A percentile compares a stretch with the other conserved stretches of the same genome.
Conservation (phyloP, 345 rosid species). For the Streptanthus diversifolius region DNA sequence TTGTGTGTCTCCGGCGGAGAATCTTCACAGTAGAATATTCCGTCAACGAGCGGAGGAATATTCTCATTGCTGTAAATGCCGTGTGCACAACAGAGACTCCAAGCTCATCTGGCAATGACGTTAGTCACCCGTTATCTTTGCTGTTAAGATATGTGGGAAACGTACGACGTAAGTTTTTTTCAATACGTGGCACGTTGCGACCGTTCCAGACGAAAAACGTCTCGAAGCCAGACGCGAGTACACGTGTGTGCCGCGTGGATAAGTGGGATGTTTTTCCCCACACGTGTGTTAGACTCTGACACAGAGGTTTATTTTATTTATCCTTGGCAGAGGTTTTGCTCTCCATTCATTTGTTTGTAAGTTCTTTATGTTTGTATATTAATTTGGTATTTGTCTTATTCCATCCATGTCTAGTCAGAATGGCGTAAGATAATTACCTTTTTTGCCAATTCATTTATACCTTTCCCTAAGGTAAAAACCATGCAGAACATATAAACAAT, state of each 20-base stretch:
- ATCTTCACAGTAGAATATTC: slow-evolving; percentile 20
- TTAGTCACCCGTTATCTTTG: slow-evolving; percentile 29
- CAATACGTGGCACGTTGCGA: slow-evolving; percentile 34
- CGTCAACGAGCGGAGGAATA: slow-evolving; percentile 21
- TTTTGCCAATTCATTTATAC: not conserved
- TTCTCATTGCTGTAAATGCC: slow-evolving; percentile 30
- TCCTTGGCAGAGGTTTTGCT: not conserved
- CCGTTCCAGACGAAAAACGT: slow-evolving; percentile 31
- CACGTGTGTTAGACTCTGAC: slow-evolving; percentile 16
- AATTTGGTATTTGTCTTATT: not conserved
- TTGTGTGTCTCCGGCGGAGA: slow-evolving; percentile 18
- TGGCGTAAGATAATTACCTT: not conserved
- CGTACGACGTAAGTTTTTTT: slow-evolving; percentile 23
- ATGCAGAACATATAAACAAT: not conserved
- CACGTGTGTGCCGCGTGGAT: not conserved
- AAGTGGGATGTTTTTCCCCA: slow-evolving; percentile 12
- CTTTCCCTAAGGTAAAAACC: not conserved
- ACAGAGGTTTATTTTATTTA: not conserved
- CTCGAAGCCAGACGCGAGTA: not conserved
- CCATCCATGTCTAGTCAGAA: not conserved
- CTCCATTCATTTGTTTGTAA: not conserved
- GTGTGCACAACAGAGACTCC: slow-evolving; percentile 20
- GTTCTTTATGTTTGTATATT: not conserved
- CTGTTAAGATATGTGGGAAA: slow-evolving; percentile 26
- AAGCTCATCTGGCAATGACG: slow-evolving; percentile 27